These are phyloP conservation scores for Fusarium drepaniforme DNA, from an alignment of 2,329 filamentous ascomycete species.

Conservation along the genomic window DNA sequence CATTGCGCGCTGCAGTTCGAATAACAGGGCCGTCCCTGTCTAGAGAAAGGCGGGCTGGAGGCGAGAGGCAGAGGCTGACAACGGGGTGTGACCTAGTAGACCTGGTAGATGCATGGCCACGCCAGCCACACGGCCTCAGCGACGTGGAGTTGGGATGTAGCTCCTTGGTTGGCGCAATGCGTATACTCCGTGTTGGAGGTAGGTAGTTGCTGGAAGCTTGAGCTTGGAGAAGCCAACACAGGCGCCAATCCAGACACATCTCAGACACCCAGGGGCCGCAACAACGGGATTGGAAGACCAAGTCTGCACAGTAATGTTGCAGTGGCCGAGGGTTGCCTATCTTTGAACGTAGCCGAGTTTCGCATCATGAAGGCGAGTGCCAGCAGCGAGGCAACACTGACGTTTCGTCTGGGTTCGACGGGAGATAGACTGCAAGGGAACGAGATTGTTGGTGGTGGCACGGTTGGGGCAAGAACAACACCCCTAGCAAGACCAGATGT, in stretches of 20 bases:
- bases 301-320: neutral
- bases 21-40: slow-evolving; percentile 17
- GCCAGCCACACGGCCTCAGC: slow-evolving; percentile 18
- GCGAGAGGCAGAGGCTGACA: slow-evolving; percentile 8
- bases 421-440: neutral
- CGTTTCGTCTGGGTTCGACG: neutral
- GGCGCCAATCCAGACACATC: neutral
- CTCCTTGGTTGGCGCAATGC: slow-evolving; percentile 1
- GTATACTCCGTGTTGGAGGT: neutral
- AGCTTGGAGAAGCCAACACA: neutral
- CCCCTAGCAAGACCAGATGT: neutral
- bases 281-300: neutral
- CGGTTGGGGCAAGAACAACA: neutral
- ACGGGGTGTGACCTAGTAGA: slow-evolving; percentile 17
- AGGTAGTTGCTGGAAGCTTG: neutral
- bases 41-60: slow-evolving; percentile 10
- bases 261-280: neutral
- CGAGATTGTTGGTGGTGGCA: neutral
- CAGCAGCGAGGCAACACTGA: neutral
- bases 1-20: neutral
- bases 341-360: neutral
- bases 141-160: slow-evolving; percentile 11
- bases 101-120: slow-evolving; percentile 14
- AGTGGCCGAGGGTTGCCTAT: neutral
- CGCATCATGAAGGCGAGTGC: neutral